phyloP scores from a whole-genome alignment of 2,329 filamentous ascomycete genomes.

The Arthrobotrys sinensis region DNA sequence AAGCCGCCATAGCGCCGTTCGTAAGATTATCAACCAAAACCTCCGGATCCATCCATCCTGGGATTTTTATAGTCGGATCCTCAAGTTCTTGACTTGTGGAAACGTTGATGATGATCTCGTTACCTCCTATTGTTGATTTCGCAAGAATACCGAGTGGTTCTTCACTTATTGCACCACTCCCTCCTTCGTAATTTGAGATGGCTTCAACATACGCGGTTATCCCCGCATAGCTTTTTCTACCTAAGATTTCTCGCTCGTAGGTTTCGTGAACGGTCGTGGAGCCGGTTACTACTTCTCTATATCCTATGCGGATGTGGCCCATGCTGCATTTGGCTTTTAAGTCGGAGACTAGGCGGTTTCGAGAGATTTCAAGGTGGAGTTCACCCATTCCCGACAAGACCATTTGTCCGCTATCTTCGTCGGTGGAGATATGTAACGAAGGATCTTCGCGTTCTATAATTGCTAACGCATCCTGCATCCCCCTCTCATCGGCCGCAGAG shows the following conservation, averaged over 20 bases:
- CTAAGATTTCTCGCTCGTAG: slow-evolving; percentile 85
- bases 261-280: slow-evolving; percentile 73
- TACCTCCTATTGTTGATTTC: slow-evolving; percentile 77
- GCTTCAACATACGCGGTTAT: slow-evolving; percentile 80
- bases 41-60: slow-evolving; percentile 62
- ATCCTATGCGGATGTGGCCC: slow-evolving; percentile 94
- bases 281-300: slow-evolving; percentile 83
- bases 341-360: slow-evolving; percentile 88
- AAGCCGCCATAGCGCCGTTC: slow-evolving; percentile 85
- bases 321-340: slow-evolving; percentile 89
- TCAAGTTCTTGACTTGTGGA: slow-evolving; percentile 58
- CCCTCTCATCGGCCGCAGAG: slow-evolving; percentile 83
- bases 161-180: slow-evolving; percentile 65
- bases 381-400: slow-evolving; percentile 97
- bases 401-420: slow-evolving; percentile 93
- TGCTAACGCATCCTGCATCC: slow-evolving; percentile 81
- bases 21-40: slow-evolving; percentile 74
- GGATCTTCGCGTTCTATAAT: slow-evolving; percentile 92
- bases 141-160: slow-evolving; percentile 65
- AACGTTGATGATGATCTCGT: slow-evolving; percentile 75
- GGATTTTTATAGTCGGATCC: slow-evolving; percentile 67
- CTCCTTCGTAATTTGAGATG: slow-evolving; percentile 69
- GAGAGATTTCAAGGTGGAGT: slow-evolving; percentile 91
- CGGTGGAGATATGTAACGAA: slow-evolving; percentile 85
- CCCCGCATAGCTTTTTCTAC: slow-evolving; percentile 82